Conservation (phyloP, 805 yeast species). For the Kazachstania viticola region DNA sequence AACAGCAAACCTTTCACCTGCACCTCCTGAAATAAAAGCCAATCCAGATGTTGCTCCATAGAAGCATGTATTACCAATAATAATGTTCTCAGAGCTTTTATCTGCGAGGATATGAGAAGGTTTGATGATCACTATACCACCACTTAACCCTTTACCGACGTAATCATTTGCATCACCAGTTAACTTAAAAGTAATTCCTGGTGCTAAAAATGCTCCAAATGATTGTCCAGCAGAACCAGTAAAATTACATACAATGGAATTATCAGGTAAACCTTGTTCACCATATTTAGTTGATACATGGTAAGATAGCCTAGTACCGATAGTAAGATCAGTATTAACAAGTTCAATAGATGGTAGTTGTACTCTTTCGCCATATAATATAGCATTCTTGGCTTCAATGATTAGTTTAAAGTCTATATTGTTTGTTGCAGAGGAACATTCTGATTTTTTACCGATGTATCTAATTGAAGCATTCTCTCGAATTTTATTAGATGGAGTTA, state of each 20-base stretch:
- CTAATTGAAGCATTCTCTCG: constrained; percentile 95
- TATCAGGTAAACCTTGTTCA: constrained; percentile 87
- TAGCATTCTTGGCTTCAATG: constrained; percentile 91
- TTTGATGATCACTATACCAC: constrained; percentile 85
- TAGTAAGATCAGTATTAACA: constrained; percentile 90
- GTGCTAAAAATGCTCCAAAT: constrained; percentile 93
- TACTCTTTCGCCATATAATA: constrained; percentile 92
- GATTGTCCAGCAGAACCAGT: constrained; percentile 97
- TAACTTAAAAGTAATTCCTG: constrained; percentile 88
- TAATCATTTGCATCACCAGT: constrained; percentile 98
- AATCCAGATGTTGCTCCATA: constrained; percentile 96
- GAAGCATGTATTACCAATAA: constrained; percentile 94
- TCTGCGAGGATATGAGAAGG: constrained; percentile 79
- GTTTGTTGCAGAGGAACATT: constrained; percentile 68
- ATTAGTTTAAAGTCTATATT: constrained; percentile 92
- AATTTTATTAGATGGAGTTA: constrained; percentile 92
- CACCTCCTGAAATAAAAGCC: constrained; percentile 91
- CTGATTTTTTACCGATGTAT: no score
- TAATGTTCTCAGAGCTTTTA: constrained; percentile 92
- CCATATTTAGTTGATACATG: constrained; percentile 90
- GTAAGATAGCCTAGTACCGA: constrained; percentile 91
- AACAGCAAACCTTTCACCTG: constrained; percentile 96
- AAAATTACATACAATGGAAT: constrained; percentile 86
- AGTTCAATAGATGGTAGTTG: constrained; percentile 82
- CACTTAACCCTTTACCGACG: constrained; percentile 94